A percentile compares a stretch with the other conserved stretches of the same genome.
These are phyloP conservation scores for Pyrrhoderma noxium DNA, from an alignment of 1,284 basidiomycete species.

Conservation along the genomic window DNA sequence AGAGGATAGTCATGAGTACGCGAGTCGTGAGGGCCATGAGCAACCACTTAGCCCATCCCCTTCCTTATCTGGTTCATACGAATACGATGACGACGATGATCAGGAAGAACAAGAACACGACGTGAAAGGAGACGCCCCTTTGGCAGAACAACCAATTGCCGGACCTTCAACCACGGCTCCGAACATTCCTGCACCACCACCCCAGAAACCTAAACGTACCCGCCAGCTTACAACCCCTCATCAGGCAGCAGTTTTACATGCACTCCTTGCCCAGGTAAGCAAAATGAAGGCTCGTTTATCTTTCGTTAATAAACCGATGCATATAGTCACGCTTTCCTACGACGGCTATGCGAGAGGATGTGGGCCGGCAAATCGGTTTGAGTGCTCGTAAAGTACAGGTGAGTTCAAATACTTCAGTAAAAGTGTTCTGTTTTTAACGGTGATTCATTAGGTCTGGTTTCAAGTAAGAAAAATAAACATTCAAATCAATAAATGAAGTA, in stretches of 20 bases:
- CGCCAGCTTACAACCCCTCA: slow-evolving; percentile 77
- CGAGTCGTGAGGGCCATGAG: not conserved
- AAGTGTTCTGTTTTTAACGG: slow-evolving; percentile 20
- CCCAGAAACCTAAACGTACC: slow-evolving; percentile 63
- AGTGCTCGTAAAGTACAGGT: slow-evolving; percentile 84
- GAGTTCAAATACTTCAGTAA: slow-evolving; percentile 26
- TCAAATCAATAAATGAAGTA: not conserved
- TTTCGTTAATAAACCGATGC: slow-evolving; percentile 5
- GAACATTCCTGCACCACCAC: slow-evolving; percentile 9
- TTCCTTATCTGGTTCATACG: slow-evolving; percentile 9
- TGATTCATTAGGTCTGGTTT: slow-evolving; percentile 65
- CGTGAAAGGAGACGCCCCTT: not conserved
- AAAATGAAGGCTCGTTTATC: not conserved
- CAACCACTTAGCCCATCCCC: slow-evolving; percentile 10
- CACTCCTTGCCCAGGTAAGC: slow-evolving; percentile 67
- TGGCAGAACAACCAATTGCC: too few species aligned
- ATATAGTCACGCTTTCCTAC: slow-evolving; percentile 76
- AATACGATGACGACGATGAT: slow-evolving; percentile 4
- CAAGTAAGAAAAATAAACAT: slow-evolving; percentile 43
- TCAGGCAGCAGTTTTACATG: slow-evolving; percentile 74
- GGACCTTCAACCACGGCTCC: too few species aligned
- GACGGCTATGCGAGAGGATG: slow-evolving; percentile 76
- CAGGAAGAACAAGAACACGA: too few species aligned
- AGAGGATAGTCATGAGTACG: slow-evolving; percentile 3
- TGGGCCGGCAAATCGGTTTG: slow-evolving; percentile 73